Evolutionary conservation across 768 basidiomycete species (phyloP).

Genomic region (Kwoniella europaea): DNA sequence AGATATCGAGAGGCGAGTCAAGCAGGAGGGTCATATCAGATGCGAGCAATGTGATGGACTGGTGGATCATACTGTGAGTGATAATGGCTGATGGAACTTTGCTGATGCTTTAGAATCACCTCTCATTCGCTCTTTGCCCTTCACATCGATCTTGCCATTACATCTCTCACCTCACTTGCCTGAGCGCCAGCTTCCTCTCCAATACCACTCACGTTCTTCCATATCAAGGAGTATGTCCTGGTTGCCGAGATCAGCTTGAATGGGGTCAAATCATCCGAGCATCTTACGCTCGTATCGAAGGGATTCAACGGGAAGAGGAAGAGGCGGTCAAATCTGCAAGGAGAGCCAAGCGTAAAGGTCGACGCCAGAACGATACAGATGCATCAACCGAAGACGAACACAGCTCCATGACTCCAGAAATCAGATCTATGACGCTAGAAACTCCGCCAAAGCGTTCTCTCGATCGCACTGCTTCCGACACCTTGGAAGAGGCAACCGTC

Average conservation of each 20-base stretch:
- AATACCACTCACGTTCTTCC: constrained; percentile 49
- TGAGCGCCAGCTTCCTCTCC: constrained; percentile 43
- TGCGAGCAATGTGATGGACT: background rate
- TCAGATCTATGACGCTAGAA: constrained; percentile 7
- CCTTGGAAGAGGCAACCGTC: background rate
- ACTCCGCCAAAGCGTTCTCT: constrained; percentile 15
- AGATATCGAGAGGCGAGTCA: constrained; percentile 5
- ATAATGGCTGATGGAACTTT: background rate
- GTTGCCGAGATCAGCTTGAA: constrained; percentile 33
- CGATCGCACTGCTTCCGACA: constrained; percentile 11
- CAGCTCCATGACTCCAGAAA: background rate
- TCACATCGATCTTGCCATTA: constrained; percentile 18
- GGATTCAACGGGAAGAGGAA: constrained; percentile 30
- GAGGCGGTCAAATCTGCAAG: constrained; percentile 19
- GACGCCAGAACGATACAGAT: constrained; percentile 1
- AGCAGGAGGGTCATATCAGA: constrained; percentile 26
- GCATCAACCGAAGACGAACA: background rate
- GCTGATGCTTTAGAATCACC: constrained; percentile 42
- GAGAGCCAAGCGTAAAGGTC: constrained; percentile 5
- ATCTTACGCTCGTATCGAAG: constrained; percentile 50
- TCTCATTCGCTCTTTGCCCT: constrained; percentile 54
- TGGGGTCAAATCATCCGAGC: constrained; percentile 59
- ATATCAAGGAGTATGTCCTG: constrained; percentile 49
- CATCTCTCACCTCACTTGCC: constrained; percentile 51
- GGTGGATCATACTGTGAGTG: constrained; percentile 2